phyloP scores from a whole-genome alignment of 1,284 basidiomycete genomes.

The Ustilago xerochloae region DNA sequence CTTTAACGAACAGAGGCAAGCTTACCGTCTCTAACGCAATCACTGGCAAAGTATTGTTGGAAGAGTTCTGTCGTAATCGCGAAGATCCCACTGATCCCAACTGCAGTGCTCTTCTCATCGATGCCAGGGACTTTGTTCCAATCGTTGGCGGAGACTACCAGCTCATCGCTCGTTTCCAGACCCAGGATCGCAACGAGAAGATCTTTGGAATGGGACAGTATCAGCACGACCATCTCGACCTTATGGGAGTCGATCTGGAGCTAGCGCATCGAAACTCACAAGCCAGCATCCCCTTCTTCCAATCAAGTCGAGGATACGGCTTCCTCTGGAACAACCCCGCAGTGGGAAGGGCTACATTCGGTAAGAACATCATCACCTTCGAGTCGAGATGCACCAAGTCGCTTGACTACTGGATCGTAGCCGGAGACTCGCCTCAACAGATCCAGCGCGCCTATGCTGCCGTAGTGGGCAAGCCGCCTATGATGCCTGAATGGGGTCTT shows the following conservation, averaged over 20 bases:
- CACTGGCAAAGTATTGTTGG: slow-evolving; percentile 14
- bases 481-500: slow-evolving; percentile 38
- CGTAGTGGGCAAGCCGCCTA: slow-evolving; percentile 18
- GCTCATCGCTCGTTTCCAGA: slow-evolving; percentile 27
- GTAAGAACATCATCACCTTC: slow-evolving; percentile 36
- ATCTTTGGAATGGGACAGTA: slow-evolving; percentile 46
- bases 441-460: slow-evolving; percentile 22
- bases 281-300: slow-evolving; percentile 27
- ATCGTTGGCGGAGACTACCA: slow-evolving; percentile 26
- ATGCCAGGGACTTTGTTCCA: slow-evolving; percentile 23
- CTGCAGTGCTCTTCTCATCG: slow-evolving; percentile 30
- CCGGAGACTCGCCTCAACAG: slow-evolving; percentile 13
- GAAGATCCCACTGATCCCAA: slow-evolving; percentile 28
- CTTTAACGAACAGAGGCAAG: slow-evolving; percentile 16
- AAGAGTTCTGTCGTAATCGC: slow-evolving; percentile 27
- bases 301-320: slow-evolving; percentile 33
- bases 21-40: slow-evolving; percentile 1
- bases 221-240: slow-evolving; percentile 21
- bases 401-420: slow-evolving; percentile 43
- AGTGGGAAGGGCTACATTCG: slow-evolving; percentile 24
- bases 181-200: slow-evolving; percentile 22
- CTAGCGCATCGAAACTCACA: slow-evolving; percentile 39
- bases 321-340: slow-evolving; percentile 40
- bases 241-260: slow-evolving; percentile 28
- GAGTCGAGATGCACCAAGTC: slow-evolving; percentile 18